Percentiles rank a stretch among this genome's conserved stretches.
Evolutionary conservation across 2,329 filamentous ascomycete species (phyloP).

Genomic region (Xylariaceae sp.): DNA sequence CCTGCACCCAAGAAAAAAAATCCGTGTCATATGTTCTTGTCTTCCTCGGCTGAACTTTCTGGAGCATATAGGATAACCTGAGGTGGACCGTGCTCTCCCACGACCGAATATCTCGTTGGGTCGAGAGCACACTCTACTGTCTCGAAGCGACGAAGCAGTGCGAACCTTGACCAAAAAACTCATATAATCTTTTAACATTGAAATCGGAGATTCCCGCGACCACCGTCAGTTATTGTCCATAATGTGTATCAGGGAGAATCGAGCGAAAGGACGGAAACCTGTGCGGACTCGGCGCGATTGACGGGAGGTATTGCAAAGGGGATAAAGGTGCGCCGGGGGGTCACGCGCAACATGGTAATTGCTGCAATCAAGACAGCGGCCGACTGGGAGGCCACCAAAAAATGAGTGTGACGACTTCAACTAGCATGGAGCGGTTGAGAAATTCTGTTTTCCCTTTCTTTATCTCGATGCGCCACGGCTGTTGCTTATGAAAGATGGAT

Average conservation of each 20-base stretch:
- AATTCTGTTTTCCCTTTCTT: conserved; percentile 17
- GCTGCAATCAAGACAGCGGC: conserved; percentile 4
- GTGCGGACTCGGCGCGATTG: conserved; percentile 7
- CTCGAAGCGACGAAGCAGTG: conserved; percentile 21
- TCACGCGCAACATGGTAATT: conserved; percentile 11
- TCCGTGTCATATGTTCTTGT: not conserved
- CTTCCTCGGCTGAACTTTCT: conserved; percentile 29
- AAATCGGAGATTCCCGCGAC: conserved; percentile 9
- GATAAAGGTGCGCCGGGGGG: conserved; percentile 13
- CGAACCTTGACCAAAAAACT: conserved; percentile 9
- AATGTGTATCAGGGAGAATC: conserved; percentile 20
- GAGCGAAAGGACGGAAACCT: conserved; percentile 17
- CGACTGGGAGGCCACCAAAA: not conserved
- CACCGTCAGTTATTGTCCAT: conserved; percentile 14
- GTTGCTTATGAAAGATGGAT: conserved; percentile 28
- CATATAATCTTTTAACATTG: conserved; percentile 11
- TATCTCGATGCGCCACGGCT: conserved; percentile 23
- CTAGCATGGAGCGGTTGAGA: conserved; percentile 25
- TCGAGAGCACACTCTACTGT: conserved; percentile 8
- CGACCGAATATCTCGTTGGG: conserved; percentile 6
- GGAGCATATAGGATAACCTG: conserved; percentile 32
- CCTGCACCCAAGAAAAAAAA: conserved; percentile 1
- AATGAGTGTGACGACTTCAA: conserved; percentile 12
- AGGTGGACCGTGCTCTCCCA: conserved; percentile 12
- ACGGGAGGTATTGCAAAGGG: conserved; percentile 3